Percentiles rank a stretch among this genome's conserved stretches.
These are phyloP conservation scores for Spergularia marina DNA, from an alignment of 148 eudicot genomes.

Conservation along the genomic window DNA sequence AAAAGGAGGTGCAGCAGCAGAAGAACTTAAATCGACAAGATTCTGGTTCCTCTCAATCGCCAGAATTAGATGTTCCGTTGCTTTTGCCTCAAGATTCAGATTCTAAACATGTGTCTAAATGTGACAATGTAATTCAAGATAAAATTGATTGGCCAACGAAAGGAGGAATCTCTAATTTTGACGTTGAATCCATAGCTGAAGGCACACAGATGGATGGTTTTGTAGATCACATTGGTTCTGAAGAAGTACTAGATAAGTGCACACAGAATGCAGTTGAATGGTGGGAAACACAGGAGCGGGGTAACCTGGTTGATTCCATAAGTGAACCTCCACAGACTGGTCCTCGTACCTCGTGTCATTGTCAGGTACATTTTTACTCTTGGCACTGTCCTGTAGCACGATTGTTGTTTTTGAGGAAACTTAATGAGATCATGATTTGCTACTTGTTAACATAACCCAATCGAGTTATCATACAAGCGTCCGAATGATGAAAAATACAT, in stretches of 20 bases:
- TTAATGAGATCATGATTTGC: not conserved
- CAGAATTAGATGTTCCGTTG: constrained; percentile 75
- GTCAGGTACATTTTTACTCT: constrained; percentile 59
- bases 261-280: constrained; percentile 44
- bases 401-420: not conserved
- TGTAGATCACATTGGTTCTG: constrained; percentile 42
- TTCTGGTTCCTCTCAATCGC: constrained; percentile 55
- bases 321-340: constrained; percentile 82
- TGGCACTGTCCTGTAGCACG: not conserved
- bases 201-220: constrained; percentile 44
- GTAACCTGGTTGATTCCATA: constrained; percentile 49
- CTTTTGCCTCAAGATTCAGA: constrained; percentile 87
- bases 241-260: constrained; percentile 26
- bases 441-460: not conserved
- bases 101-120: constrained; percentile 37
- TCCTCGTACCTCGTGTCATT: constrained; percentile 84
- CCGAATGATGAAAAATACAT: not conserved
- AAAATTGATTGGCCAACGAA: constrained; percentile 37
- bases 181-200: constrained; percentile 48
- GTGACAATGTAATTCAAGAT: constrained; percentile 31
- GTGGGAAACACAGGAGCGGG: constrained; percentile 83
- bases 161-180: constrained; percentile 36
- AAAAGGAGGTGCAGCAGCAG: constrained; percentile 22
- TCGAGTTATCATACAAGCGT: not conserved
- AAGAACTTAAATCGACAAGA: constrained; percentile 39